phyloP scores from a whole-genome alignment of 1,284 basidiomycete genomes.

The Austroboletus novae-zelandiae region DNA sequence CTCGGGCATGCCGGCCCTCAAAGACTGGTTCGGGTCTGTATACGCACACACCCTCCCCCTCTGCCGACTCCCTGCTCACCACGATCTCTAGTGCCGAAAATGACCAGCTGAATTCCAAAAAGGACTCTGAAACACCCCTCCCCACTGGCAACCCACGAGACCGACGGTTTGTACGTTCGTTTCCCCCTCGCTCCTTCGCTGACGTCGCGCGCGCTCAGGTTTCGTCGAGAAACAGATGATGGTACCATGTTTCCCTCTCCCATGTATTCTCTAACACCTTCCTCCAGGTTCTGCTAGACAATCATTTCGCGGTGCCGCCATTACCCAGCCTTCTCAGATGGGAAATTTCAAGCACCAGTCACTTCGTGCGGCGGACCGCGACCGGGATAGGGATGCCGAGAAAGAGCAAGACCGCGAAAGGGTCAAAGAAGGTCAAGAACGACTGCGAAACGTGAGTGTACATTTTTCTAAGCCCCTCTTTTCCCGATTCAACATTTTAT shows the following conservation, averaged over 20 bases:
- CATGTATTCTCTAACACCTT: constrained; percentile 13
- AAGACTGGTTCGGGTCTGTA: constrained; percentile 85
- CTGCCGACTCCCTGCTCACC: constrained; percentile 18
- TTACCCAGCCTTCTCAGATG: constrained; percentile 83
- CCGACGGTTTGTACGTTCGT: constrained; percentile 64
- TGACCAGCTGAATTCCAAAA: constrained; percentile 60
- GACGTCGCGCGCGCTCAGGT: constrained; percentile 46
- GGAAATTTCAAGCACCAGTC: constrained; percentile 87
- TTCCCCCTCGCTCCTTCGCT: constrained; percentile 54
- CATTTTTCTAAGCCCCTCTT: constrained; percentile 5
- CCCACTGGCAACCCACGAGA: constrained; percentile 55
- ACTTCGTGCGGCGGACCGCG: constrained; percentile 64
- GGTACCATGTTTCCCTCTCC: constrained; percentile 44
- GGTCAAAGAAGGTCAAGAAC: constrained; percentile 74
- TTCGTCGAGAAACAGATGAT: constrained; percentile 73
- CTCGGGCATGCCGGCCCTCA: constrained; percentile 73
- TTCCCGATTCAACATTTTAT: constrained; percentile 6
- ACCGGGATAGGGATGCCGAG: constrained; percentile 57
- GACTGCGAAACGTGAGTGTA: constrained; percentile 63
- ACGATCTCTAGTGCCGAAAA: constrained; percentile 48
- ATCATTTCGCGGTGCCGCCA: constrained; percentile 60
- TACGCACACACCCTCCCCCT: constrained; percentile 2
- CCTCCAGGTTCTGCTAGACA: constrained; percentile 55
- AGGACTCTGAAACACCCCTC: constrained; percentile 57
- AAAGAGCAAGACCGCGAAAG: constrained; percentile 66